Evolutionary conservation across 2,329 filamentous ascomycete genomes (phyloP).

Genomic region (Seiridium unicorne): DNA sequence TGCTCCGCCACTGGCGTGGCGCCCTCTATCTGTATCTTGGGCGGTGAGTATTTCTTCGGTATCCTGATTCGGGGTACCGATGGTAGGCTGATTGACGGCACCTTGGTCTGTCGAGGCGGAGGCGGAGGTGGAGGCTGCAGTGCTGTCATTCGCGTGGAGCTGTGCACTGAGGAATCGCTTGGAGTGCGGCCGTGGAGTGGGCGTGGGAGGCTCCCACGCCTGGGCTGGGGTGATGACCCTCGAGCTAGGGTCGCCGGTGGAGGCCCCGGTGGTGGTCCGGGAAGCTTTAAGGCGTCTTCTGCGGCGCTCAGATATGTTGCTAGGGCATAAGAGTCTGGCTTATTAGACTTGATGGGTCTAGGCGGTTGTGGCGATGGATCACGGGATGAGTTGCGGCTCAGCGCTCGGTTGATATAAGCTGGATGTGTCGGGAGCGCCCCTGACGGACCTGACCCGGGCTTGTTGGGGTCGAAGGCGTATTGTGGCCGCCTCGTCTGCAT

Average conservation of each 20-base stretch:
- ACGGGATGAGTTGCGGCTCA: constrained; percentile 24
- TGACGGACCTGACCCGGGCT: constrained; percentile 15
- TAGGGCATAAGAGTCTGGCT: constrained; percentile 30
- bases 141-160: not conserved
- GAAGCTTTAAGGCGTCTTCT: constrained; percentile 19
- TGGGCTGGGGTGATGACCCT: too few species aligned
- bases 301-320: constrained; percentile 34
- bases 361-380: constrained; percentile 15
- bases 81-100: constrained; percentile 35
- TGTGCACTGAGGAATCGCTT: constrained; percentile 16
- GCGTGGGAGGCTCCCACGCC: too few species aligned
- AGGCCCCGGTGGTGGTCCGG: constrained; percentile 16
- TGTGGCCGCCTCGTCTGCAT: constrained; percentile 13
- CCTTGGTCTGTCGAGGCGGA: constrained; percentile 17
- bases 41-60: constrained; percentile 41
- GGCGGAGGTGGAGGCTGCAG: constrained; percentile 20
- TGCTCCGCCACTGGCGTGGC: constrained; percentile 25
- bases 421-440: constrained; percentile 44
- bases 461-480: constrained; percentile 28
- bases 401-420: constrained; percentile 43
- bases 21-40: constrained; percentile 27
- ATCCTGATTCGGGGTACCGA: constrained; percentile 35
- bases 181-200: not conserved
- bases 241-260: not conserved
- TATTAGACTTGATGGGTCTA: constrained; percentile 15